These are phyloP conservation scores for Malus hybrid DNA, from an alignment of 331 rosid genomes.

Conservation along the genomic window DNA sequence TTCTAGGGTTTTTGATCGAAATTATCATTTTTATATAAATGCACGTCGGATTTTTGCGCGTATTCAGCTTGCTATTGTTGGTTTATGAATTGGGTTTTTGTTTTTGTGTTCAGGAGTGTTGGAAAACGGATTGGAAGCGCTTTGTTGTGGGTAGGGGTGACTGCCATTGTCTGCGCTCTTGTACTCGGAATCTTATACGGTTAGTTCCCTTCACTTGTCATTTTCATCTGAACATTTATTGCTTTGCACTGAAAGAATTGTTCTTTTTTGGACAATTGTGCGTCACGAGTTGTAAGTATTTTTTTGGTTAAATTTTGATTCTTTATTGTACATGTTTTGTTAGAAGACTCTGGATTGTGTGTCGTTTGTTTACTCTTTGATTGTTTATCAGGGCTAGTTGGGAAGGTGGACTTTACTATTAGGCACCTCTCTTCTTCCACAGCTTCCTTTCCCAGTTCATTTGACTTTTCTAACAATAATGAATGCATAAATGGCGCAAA, in stretches of 20 bases:
- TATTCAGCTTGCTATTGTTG: not conserved
- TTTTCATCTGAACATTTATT: not conserved
- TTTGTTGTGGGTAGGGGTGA: constrained; percentile 62
- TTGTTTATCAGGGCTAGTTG: constrained; percentile 30
- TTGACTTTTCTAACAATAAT: constrained; percentile 23
- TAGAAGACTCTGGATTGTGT: not conserved
- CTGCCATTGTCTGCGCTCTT: constrained; percentile 73
- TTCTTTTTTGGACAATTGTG: not conserved
- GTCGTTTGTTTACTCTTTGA: not conserved
- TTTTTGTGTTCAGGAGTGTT: constrained; percentile 46
- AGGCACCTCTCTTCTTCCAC: constrained; percentile 52
- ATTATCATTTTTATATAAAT: not conserved
- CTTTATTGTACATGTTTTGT: not conserved
- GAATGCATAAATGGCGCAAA: constrained; percentile 28
- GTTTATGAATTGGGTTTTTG: not conserved
- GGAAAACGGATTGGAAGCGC: constrained; percentile 72
- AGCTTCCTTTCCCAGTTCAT: constrained; percentile 25
- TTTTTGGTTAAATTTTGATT: not conserved
- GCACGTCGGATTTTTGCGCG: not conserved
- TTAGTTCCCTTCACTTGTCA: constrained; percentile 24
- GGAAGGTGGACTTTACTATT: constrained; percentile 54
- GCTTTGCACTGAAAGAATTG: not conserved
- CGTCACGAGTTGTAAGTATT: not conserved
- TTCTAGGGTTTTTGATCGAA: not conserved
- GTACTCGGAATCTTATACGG: constrained; percentile 78